Percentiles rank a stretch among this genome's conserved stretches.
Conservation (phyloP, 1,284 basidiomycete genomes). For the Quambalaria eucalypti region DNA sequence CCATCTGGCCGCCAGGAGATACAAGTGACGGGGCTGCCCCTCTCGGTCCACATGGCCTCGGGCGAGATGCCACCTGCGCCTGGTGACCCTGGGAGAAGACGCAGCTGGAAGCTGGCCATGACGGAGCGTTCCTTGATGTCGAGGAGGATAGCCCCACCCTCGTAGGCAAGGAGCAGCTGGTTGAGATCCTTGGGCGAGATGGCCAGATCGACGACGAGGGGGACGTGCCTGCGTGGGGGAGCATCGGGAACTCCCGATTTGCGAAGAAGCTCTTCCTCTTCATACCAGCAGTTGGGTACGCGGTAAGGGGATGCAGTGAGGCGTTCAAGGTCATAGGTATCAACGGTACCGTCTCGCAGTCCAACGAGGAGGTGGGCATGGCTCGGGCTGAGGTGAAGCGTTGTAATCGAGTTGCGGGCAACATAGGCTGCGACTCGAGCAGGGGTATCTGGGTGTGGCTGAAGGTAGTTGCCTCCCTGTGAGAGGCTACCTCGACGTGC, state of each 20-base stretch:
- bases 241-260: slow-evolving; percentile 56
- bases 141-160: slow-evolving; percentile 53
- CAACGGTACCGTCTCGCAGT: slow-evolving; percentile 49
- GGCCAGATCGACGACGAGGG: slow-evolving; percentile 40
- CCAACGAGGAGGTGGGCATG: slow-evolving; percentile 62
- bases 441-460: slow-evolving; percentile 18
- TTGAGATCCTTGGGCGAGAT: slow-evolving; percentile 74
- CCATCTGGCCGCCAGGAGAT: slow-evolving; percentile 60
- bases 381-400: slow-evolving; percentile 60
- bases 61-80: slow-evolving; percentile 53
- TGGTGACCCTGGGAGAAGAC: slow-evolving; percentile 33
- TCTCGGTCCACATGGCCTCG: slow-evolving; percentile 56
- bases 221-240: slow-evolving; percentile 48
- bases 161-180: slow-evolving; percentile 69
- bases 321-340: slow-evolving; percentile 48
- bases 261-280: slow-evolving; percentile 59
- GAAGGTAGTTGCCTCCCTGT: slow-evolving; percentile 14
- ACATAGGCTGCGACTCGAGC: slow-evolving; percentile 29
- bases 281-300: slow-evolving; percentile 57
- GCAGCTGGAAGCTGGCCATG: slow-evolving; percentile 30
- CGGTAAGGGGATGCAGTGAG: slow-evolving; percentile 39
- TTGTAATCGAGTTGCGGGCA: slow-evolving; percentile 49
- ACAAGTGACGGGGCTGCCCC: slow-evolving; percentile 63
- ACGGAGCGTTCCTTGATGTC: slow-evolving; percentile 32
- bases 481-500: slow-evolving; percentile 18